Evolutionary conservation across 1,284 basidiomycete genomes (phyloP).

Genomic region (Hortiboletus rubellus): DNA sequence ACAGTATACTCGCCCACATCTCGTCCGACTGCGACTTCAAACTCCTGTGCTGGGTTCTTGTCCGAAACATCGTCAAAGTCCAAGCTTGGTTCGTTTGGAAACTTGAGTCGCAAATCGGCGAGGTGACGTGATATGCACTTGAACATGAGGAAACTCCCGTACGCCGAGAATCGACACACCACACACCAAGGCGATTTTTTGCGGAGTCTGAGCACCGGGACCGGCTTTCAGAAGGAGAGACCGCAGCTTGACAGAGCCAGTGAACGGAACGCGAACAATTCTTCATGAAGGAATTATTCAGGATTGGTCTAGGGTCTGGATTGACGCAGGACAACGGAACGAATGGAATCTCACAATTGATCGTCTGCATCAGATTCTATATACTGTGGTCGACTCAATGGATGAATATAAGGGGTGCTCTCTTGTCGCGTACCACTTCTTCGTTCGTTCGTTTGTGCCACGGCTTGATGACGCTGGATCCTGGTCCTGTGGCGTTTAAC

Average conservation of each 20-base stretch:
- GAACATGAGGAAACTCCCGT: not conserved
- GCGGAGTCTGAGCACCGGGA: conserved; percentile 68
- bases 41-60: conserved; percentile 63
- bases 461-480: conserved; percentile 66
- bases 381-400: conserved; percentile 45
- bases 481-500: conserved; percentile 57
- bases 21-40: conserved; percentile 61
- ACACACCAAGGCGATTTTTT: conserved; percentile 63
- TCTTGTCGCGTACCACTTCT: conserved; percentile 46
- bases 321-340: no score
- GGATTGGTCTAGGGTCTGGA: not conserved
- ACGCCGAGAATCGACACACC: conserved; percentile 42
- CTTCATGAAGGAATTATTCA: conserved; percentile 38
- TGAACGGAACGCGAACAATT: conserved; percentile 79
- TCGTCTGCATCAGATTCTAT: conserved; percentile 83
- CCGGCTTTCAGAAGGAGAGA: conserved; percentile 74
- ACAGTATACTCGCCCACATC: conserved; percentile 76
- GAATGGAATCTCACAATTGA: conserved; percentile 56
- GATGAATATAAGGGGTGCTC: not conserved
- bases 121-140: not conserved
- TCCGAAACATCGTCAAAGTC: conserved; percentile 74
- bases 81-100: conserved; percentile 64
- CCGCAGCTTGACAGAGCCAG: conserved; percentile 74
- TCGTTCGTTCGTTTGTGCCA: conserved; percentile 73
- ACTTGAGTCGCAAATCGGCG: conserved; percentile 43